Evolutionary conservation across 305 asterid species (phyloP).

Genomic region (Rubia peregrina): DNA sequence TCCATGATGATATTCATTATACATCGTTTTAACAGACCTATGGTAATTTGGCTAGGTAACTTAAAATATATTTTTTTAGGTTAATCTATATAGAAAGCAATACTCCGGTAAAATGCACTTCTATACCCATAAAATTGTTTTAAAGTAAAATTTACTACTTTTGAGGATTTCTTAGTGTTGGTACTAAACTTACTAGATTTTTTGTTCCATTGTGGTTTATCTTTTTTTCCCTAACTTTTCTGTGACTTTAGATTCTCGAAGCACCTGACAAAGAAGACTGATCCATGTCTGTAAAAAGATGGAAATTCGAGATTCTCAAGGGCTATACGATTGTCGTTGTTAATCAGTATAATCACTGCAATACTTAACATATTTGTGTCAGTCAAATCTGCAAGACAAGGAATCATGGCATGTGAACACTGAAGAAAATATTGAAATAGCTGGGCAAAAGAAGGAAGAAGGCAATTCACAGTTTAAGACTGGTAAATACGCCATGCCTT

Average conservation of each 20-base stretch:
- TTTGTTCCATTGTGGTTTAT: too few species aligned
- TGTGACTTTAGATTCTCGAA: too few species aligned
- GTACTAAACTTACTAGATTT: too few species aligned
- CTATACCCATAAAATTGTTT: background rate
- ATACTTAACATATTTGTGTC: background rate
- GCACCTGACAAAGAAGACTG: too few species aligned
- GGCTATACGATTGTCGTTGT: background rate
- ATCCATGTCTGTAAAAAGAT: too few species aligned
- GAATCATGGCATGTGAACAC: slow-evolving; percentile 92
- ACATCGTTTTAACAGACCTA: background rate
- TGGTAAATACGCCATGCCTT: slow-evolving; percentile 58
- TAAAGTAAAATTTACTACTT: too few species aligned
- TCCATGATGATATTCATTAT: background rate
- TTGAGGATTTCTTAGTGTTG: too few species aligned
- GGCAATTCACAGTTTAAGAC: slow-evolving; percentile 65
- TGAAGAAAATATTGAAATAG: slow-evolving; percentile 67
- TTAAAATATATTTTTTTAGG: background rate
- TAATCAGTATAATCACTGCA: background rate
- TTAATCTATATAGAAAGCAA: background rate
- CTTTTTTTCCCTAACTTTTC: too few species aligned
- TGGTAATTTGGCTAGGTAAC: background rate
- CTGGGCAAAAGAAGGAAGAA: slow-evolving; percentile 72
- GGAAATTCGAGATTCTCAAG: too few species aligned
- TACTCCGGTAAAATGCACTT: background rate
- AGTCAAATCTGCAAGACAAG: slow-evolving; percentile 39